These are phyloP conservation scores for Noccaea caerulescens DNA, from an alignment of 345 rosid genomes.

Conservation along the genomic window DNA sequence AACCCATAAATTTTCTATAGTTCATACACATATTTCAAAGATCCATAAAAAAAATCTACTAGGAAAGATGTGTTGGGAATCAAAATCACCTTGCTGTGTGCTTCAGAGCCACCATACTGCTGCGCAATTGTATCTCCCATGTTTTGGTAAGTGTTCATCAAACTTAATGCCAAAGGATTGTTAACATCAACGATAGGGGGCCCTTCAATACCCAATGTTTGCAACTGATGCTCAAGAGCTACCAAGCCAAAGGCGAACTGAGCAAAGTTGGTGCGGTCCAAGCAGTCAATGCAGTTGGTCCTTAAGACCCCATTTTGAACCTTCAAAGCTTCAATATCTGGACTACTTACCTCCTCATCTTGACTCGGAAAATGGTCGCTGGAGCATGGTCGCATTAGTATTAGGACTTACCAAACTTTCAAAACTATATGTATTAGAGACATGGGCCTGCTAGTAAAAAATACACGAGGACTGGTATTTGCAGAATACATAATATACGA, in stretches of 20 bases:
- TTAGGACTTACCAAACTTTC: conserved; percentile 21
- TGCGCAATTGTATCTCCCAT: conserved; percentile 90
- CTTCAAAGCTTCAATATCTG: conserved; percentile 35
- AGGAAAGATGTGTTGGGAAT: conserved; percentile 4
- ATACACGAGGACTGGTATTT: conserved; percentile 3
- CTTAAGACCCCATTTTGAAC: conserved; percentile 81
- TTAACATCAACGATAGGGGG: conserved; percentile 61
- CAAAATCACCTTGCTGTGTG: conserved; percentile 78
- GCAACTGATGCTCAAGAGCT: conserved; percentile 75
- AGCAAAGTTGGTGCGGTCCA: conserved; percentile 96
- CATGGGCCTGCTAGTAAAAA: neutral
- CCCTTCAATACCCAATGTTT: conserved; percentile 58
- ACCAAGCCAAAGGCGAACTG: conserved; percentile 83
- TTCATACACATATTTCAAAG: conserved; percentile 16
- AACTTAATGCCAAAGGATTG: conserved; percentile 64
- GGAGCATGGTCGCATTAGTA: conserved; percentile 42
- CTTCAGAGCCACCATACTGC: conserved; percentile 97
- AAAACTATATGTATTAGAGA: conserved; percentile 5
- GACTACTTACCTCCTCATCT: conserved; percentile 43
- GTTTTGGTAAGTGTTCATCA: conserved; percentile 73
- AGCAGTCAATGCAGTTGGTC: conserved; percentile 93
- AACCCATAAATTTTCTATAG: conserved; percentile 10
- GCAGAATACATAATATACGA: neutral
- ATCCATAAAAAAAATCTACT: neutral
- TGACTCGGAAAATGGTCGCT: conserved; percentile 48